Evolutionary conservation across 2,329 filamentous ascomycete genomes (phyloP).

Genomic region (Elsinoe ampelina): DNA sequence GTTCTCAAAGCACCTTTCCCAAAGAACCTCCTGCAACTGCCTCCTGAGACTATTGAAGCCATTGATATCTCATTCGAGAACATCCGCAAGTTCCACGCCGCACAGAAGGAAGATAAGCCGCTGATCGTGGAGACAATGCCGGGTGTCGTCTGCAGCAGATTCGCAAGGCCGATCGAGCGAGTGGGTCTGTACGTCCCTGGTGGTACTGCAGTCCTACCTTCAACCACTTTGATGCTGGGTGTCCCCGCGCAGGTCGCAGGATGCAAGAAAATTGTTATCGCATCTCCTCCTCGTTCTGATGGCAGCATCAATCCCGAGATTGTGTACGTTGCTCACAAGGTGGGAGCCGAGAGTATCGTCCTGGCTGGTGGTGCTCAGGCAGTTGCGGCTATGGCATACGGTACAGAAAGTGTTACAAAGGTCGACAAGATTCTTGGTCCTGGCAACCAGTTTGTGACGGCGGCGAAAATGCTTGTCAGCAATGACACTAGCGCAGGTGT

Average conservation of each 20-base stretch:
- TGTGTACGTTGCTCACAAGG: constrained; percentile 93
- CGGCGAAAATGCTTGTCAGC: constrained; percentile 95
- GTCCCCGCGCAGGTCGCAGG: constrained; percentile 96
- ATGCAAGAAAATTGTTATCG: constrained; percentile 88
- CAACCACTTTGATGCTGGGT: constrained; percentile 94
- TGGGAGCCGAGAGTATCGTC: constrained; percentile 91
- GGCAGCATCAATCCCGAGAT: constrained; percentile 93
- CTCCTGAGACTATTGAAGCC: constrained; percentile 76
- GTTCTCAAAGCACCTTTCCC: constrained; percentile 87
- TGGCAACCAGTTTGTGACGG: constrained; percentile 97
- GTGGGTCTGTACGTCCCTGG: constrained; percentile 96
- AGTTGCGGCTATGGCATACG: constrained; percentile 93
- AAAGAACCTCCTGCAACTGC: constrained; percentile 71
- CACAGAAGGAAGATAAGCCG: constrained; percentile 75
- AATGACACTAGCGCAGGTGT: constrained; percentile 95
- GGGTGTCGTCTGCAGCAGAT: constrained; percentile 87
- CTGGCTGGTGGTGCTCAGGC: constrained; percentile 93
- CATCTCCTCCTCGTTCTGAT: constrained; percentile 80
- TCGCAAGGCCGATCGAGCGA: constrained; percentile 82
- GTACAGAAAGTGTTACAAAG: constrained; percentile 86
- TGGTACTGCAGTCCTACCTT: constrained; percentile 92
- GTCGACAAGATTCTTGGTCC: constrained; percentile 98
- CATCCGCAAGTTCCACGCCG: constrained; percentile 86
- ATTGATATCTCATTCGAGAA: constrained; percentile 93
- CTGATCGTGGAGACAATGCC: constrained; percentile 95